phyloP scores from a whole-genome alignment of 768 basidiomycete species.

The Termitomyces sp. region DNA sequence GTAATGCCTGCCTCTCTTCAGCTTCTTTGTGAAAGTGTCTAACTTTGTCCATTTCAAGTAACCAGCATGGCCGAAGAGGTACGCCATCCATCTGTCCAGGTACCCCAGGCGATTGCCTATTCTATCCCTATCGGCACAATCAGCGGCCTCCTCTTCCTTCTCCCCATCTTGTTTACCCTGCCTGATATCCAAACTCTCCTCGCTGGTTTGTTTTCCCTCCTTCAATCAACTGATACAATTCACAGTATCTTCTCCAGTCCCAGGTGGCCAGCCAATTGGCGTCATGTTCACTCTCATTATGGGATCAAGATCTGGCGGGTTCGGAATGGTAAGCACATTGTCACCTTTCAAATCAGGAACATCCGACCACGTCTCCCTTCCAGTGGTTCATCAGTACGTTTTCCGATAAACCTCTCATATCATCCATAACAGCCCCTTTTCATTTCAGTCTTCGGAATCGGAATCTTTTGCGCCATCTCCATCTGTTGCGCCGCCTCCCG shows the following conservation, averaged over 20 bases:
- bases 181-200: slow-evolving; percentile 52
- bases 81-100: slow-evolving; percentile 45
- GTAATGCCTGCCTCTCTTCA: slow-evolving; percentile 21
- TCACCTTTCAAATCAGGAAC: too few relatives aligned
- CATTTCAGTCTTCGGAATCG: slow-evolving; percentile 43
- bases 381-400: slow-evolving; percentile 39
- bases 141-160: slow-evolving; percentile 47
- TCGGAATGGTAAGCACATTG: slow-evolving; percentile 42
- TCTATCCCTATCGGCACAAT: slow-evolving; percentile 49
- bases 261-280: slow-evolving; percentile 59
- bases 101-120: slow-evolving; percentile 51
- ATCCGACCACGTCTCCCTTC: not conserved
- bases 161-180: slow-evolving; percentile 62
- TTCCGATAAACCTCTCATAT: not conserved
- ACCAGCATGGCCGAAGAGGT: slow-evolving; percentile 69
- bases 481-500: slow-evolving; percentile 64
- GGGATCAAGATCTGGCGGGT: slow-evolving; percentile 56
- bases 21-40: not conserved
- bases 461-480: slow-evolving; percentile 61
- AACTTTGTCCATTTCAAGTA: slow-evolving; percentile 25
- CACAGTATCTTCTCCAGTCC: slow-evolving; percentile 26
- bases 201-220: slow-evolving; percentile 27
- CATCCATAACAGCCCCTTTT: slow-evolving; percentile 4
- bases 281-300: slow-evolving; percentile 59
- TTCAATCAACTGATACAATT: not conserved